phyloP scores from a whole-genome alignment of 2,329 filamentous ascomycete species.

The Monilinia vaccinii-corymbosi region DNA sequence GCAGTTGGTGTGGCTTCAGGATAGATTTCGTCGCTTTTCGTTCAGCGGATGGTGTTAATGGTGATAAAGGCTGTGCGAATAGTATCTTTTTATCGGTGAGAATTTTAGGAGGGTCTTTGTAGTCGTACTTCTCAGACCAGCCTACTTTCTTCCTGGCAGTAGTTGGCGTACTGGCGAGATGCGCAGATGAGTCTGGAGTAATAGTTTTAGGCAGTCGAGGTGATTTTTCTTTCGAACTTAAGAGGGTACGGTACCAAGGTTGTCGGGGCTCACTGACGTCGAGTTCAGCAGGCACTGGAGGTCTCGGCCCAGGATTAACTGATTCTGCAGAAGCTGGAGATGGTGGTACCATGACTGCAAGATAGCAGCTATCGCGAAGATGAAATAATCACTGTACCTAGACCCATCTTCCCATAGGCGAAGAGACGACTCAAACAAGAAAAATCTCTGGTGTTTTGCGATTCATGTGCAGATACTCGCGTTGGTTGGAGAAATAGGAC shows the following conservation, averaged over 20 bases:
- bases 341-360: conserved; percentile 28
- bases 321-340: conserved; percentile 29
- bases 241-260: conserved; percentile 11
- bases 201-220: conserved; percentile 12
- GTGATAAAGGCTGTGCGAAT: conserved; percentile 12
- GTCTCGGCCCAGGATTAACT: conserved; percentile 47
- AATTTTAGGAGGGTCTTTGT: conserved; percentile 37
- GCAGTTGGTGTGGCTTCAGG: conserved; percentile 56
- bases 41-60: conserved; percentile 30
- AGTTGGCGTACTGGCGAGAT: conserved; percentile 19
- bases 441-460: neutral
- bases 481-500: neutral
- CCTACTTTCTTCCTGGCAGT: conserved; percentile 46
- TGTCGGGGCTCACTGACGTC: conserved; percentile 30
- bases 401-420: conserved; percentile 6
- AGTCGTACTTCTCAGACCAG: conserved; percentile 49
- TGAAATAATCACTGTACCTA: neutral
- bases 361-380: conserved; percentile 12
- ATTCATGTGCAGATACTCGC: neutral
- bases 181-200: conserved; percentile 30
- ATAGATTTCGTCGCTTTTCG: conserved; percentile 62
- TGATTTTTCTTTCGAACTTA: conserved; percentile 11
- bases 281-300: conserved; percentile 54
- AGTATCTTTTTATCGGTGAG: conserved; percentile 14
- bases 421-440: neutral